Conservation (phyloP, 768 basidiomycete species). For the Kwoniella sp. region DNA sequence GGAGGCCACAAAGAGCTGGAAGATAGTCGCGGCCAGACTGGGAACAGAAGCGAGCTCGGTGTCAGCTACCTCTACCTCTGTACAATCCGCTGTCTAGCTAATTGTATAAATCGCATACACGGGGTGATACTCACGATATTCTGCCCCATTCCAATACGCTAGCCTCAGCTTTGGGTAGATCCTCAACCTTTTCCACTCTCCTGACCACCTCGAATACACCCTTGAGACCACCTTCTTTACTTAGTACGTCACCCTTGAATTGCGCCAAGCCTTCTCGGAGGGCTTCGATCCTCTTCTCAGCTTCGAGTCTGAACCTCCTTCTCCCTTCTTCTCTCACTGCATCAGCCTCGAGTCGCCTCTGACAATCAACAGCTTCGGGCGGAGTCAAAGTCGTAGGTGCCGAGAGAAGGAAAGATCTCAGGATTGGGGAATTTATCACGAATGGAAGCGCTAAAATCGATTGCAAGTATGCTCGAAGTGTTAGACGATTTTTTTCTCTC, state of each 20-base stretch:
- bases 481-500: constrained; percentile 92
- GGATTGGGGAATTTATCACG: constrained; percentile 81
- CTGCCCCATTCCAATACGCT: constrained; percentile 95
- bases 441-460: constrained; percentile 68
- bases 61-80: too few species aligned
- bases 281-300: constrained; percentile 79
- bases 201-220: constrained; percentile 87
- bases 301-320: constrained; percentile 80
- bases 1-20: constrained; percentile 89
- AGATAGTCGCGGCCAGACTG: constrained; percentile 93
- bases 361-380: constrained; percentile 77
- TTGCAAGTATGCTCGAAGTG: constrained; percentile 89
- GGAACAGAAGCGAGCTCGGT: neutral
- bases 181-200: constrained; percentile 70
- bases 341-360: constrained; percentile 83
- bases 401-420: constrained; percentile 80
- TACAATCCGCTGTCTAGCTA: too few species aligned
- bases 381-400: constrained; percentile 68
- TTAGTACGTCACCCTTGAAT: constrained; percentile 92
- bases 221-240: constrained; percentile 66
- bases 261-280: constrained; percentile 78
- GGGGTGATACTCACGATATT: constrained; percentile 80
- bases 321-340: constrained; percentile 80
- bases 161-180: constrained; percentile 78
- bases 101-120: too few species aligned